These are phyloP conservation scores for Metschnikowia kofuensis DNA, from an alignment of 805 yeast species.

Conservation along the genomic window DNA sequence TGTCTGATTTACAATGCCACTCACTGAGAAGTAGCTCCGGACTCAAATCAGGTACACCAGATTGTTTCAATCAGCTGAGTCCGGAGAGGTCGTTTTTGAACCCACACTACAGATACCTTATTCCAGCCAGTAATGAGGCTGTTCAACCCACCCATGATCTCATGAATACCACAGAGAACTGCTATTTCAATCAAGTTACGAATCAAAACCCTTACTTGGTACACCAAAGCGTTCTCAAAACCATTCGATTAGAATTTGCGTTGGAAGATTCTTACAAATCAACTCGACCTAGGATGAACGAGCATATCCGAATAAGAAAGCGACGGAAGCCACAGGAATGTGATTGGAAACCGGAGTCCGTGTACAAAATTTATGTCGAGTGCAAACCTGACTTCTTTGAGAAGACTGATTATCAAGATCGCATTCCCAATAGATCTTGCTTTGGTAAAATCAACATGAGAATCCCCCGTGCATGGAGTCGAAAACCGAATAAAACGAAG, in stretches of 20 bases:
- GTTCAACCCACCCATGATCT: constrained; percentile 2
- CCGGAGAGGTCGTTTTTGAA: constrained; percentile 5
- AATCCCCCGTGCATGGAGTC: constrained; percentile 36
- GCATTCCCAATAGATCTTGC: constrained; percentile 31
- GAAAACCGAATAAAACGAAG: constrained; percentile 22
- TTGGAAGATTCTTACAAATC: constrained; percentile 13
- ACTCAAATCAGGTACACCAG: constrained; percentile 5
- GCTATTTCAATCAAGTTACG: constrained; percentile 12
- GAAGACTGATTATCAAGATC: constrained; percentile 26
- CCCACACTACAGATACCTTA: constrained; percentile 6
- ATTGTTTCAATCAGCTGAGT: constrained; percentile 5
- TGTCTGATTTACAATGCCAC: constrained; percentile 10
- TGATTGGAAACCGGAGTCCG: constrained; percentile 21
- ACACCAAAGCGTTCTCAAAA: constrained; percentile 12
- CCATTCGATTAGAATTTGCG: constrained; percentile 15
- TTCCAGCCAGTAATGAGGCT: constrained; percentile 2
- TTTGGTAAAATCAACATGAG: constrained; percentile 43
- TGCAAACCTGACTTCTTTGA: constrained; percentile 27
- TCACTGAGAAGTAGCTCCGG: constrained; percentile 10
- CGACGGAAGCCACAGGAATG: constrained; percentile 16
- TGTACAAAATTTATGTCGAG: constrained; percentile 17
- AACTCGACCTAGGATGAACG: constrained; percentile 2
- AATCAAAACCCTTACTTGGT: constrained; percentile 15
- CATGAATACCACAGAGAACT: constrained; percentile 7
- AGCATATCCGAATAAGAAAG: constrained; percentile 10